Evolutionary conservation across 805 yeast genomes (phyloP).

Genomic region (Danielia reshetovae): DNA sequence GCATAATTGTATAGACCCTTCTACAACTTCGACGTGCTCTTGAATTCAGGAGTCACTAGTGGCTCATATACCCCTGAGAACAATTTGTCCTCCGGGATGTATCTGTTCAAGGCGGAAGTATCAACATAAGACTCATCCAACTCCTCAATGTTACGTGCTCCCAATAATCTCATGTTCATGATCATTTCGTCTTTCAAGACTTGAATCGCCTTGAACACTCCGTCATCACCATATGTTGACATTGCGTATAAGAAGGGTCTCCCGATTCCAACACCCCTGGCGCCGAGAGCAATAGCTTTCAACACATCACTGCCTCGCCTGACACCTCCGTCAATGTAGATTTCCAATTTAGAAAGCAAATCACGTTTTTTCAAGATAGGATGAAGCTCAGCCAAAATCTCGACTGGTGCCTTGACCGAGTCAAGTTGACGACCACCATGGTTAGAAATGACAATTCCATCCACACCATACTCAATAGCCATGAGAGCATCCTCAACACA

Average conservation of each 20-base stretch:
- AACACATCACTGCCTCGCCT: conserved; percentile 74
- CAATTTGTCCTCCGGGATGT: conserved; percentile 53
- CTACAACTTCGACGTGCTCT: conserved; percentile 13
- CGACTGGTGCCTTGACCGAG: conserved; percentile 56
- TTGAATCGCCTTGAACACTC: conserved; percentile 62
- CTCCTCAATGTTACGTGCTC: conserved; percentile 48
- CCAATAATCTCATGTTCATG: conserved; percentile 64
- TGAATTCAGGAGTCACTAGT: conserved; percentile 50
- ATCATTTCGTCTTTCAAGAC: conserved; percentile 57
- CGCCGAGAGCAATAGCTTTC: conserved; percentile 75
- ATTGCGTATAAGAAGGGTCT: conserved; percentile 74
- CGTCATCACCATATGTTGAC: conserved; percentile 76
- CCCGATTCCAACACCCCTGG: conserved; percentile 72
- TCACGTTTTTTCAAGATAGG: conserved; percentile 39
- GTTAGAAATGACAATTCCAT: conserved; percentile 65
- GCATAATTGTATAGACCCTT: no score
- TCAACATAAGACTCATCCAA: conserved; percentile 61
- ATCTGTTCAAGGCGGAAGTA: conserved; percentile 35
- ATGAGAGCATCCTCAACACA: conserved; percentile 59
- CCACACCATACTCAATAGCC: conserved; percentile 56
- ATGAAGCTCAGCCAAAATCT: conserved; percentile 54
- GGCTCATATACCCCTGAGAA: conserved; percentile 54
- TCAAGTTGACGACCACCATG: conserved; percentile 77
- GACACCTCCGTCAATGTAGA: conserved; percentile 74
- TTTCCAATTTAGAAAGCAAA: conserved; percentile 50